Evolutionary conservation across 2,329 filamentous ascomycete species (phyloP).

Genomic region (Verticillium albo-atrum): DNA sequence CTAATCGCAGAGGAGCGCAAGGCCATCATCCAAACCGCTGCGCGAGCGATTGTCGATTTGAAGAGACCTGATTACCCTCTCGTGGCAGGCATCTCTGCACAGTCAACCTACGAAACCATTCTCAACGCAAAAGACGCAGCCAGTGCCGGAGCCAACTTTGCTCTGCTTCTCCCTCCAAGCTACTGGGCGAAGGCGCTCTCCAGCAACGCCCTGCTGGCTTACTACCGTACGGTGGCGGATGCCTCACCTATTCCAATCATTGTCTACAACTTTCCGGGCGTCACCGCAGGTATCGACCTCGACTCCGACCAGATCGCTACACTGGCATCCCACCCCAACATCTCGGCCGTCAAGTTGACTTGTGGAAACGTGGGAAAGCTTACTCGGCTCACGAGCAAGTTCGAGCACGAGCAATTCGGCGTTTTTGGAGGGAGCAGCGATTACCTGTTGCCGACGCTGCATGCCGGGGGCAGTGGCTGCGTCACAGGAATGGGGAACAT

Average conservation of each 20-base stretch:
- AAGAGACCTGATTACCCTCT: slow-evolving; percentile 31
- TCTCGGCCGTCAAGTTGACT: slow-evolving; percentile 49
- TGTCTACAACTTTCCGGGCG: slow-evolving; percentile 18
- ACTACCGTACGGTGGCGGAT: slow-evolving; percentile 60
- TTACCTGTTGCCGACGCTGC: slow-evolving; percentile 34
- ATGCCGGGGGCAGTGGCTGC: slow-evolving; percentile 34
- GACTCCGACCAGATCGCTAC: slow-evolving; percentile 14
- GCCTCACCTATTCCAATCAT: slow-evolving; percentile 27
- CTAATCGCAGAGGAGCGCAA: slow-evolving; percentile 34
- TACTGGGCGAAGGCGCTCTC: slow-evolving; percentile 63
- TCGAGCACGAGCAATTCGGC: slow-evolving; percentile 31
- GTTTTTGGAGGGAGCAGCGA: slow-evolving; percentile 40
- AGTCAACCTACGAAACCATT: slow-evolving; percentile 64
- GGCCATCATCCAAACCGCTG: slow-evolving; percentile 32
- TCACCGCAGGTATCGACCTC: slow-evolving; percentile 15
- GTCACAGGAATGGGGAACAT: slow-evolving; percentile 42
- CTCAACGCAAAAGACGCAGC: slow-evolving; percentile 61
- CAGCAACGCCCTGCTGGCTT: slow-evolving; percentile 50
- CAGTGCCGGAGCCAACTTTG: slow-evolving; percentile 60
- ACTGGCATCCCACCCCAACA: slow-evolving; percentile 55
- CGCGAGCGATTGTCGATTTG: slow-evolving; percentile 29
- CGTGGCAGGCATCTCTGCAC: slow-evolving; percentile 41
- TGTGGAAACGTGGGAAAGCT: slow-evolving; percentile 56
- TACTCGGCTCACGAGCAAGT: slow-evolving; percentile 38
- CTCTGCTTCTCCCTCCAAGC: slow-evolving; percentile 62